phyloP scores from a whole-genome alignment of 176 grass and related monocot genomes.

The Hyparrhenia diplandra region DNA sequence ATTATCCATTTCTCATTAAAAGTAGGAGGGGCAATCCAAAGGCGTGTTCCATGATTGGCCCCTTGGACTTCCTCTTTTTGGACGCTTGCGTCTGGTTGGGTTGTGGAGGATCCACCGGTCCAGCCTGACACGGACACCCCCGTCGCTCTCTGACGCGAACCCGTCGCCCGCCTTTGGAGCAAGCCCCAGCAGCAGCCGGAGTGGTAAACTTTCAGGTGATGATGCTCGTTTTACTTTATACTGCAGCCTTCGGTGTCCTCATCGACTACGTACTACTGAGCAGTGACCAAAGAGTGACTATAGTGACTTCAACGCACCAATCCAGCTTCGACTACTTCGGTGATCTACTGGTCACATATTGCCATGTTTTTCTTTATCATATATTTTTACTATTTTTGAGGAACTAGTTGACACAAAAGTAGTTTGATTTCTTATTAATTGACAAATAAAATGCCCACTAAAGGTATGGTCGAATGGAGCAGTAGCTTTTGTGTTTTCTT shows the following conservation, averaged over 20 bases:
- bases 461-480: neutral
- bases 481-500: neutral
- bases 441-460: neutral
- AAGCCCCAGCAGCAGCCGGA: too few relatives aligned
- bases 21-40: neutral
- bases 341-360: neutral
- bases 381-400: neutral
- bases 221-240: neutral
- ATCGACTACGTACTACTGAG: neutral
- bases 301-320: neutral
- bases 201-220: neutral
- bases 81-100: neutral
- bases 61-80: neutral
- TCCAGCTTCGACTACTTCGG: conserved; percentile 10
- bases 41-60: conserved; percentile 18
- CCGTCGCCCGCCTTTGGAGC: too few relatives aligned
- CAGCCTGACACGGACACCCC: neutral
- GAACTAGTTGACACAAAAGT: neutral
- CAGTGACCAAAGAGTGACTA: neutral
- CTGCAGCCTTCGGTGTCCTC: neutral
- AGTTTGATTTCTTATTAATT: neutral
- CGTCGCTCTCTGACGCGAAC: neutral
- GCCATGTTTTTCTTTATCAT: neutral
- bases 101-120: neutral
- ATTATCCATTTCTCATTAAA: conserved; percentile 31